Conservation (phyloP, 352 stramenopile species). For the Phytophthora citricola region DNA sequence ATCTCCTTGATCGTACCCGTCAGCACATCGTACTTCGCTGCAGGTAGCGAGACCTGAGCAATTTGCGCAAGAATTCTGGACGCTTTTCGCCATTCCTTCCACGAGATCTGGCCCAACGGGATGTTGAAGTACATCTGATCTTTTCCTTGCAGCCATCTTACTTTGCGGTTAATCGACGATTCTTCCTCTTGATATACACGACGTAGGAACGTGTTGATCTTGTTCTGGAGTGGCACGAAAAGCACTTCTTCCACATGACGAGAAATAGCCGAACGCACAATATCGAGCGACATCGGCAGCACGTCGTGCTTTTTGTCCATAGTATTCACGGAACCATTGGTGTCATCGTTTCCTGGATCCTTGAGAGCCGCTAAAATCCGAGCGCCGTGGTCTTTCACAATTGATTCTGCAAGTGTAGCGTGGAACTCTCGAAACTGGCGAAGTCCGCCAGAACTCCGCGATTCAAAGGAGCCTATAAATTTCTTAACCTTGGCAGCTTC, state of each 20-base stretch:
- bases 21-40: conserved; percentile 83
- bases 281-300: conserved; percentile 54
- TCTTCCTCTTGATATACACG: conserved; percentile 81
- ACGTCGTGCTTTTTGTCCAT: conserved; percentile 28
- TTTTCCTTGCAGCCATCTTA: conserved; percentile 91
- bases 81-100: conserved; percentile 84
- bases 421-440: conserved; percentile 75
- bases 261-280: conserved; percentile 66
- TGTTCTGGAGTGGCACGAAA: conserved; percentile 70
- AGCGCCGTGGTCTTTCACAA: conserved; percentile 67
- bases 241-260: conserved; percentile 87
- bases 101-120: conserved; percentile 79
- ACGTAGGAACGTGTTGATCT: conserved; percentile 62
- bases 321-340: conserved; percentile 16
- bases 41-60: conserved; percentile 53
- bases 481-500: conserved; percentile 74
- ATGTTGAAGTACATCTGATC: conserved; percentile 92
- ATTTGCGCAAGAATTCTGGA: conserved; percentile 78
- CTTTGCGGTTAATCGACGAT: conserved; percentile 79
- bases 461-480: conserved; percentile 72
- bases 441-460: conserved; percentile 45
- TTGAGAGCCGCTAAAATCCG: conserved; percentile 70
- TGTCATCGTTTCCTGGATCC: conserved; percentile 43
- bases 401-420: conserved; percentile 57
- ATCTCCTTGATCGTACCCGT: conserved; percentile 80